phyloP scores from a whole-genome alignment of 805 yeast genomes.

The Candida jianshihensis region DNA sequence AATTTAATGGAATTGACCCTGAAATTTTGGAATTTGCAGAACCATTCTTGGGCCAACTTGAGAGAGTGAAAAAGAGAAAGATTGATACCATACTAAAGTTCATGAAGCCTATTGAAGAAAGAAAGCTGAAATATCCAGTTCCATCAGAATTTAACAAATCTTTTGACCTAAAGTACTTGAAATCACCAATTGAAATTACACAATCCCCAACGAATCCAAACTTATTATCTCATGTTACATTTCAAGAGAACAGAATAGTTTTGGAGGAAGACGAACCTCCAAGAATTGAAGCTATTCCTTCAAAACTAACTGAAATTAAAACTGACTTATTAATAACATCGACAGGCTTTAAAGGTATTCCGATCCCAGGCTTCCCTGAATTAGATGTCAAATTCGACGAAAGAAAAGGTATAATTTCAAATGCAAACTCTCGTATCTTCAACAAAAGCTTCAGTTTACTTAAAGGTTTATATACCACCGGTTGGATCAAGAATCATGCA shows the following conservation, averaged over 20 bases:
- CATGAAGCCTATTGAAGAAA: conserved; percentile 25
- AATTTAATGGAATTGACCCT: conserved; percentile 40
- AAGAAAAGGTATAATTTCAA: conserved; percentile 37
- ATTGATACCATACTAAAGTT: conserved; percentile 56
- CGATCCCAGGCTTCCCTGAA: conserved; percentile 46
- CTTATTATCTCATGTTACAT: conserved; percentile 38
- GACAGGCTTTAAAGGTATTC: conserved; percentile 73
- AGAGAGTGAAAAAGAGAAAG: conserved; percentile 57
- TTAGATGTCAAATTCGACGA: conserved; percentile 42
- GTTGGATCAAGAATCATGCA: conserved; percentile 88
- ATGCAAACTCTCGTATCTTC: conserved; percentile 38
- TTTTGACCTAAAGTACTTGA: conserved; percentile 70
- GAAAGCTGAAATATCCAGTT: conserved; percentile 15
- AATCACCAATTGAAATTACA: conserved; percentile 51
- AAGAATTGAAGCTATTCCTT: conserved; percentile 21
- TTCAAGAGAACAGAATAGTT: conserved; percentile 39
- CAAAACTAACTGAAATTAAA: conserved; percentile 23
- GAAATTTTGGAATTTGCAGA: conserved; percentile 23
- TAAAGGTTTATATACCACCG: conserved; percentile 66
- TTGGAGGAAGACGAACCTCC: conserved; percentile 27
- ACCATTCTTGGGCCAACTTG: conserved; percentile 22
- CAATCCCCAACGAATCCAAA: conserved; percentile 26
- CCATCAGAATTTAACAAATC: conserved; percentile 10
- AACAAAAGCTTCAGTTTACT: conserved; percentile 18
- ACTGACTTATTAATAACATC: conserved; percentile 71